Percentiles rank a stretch among this genome's conserved stretches.
These are phyloP conservation scores for Cryptosporidium meleagridis DNA, from an alignment of 169 alveolate genomes.

Conservation along the genomic window DNA sequence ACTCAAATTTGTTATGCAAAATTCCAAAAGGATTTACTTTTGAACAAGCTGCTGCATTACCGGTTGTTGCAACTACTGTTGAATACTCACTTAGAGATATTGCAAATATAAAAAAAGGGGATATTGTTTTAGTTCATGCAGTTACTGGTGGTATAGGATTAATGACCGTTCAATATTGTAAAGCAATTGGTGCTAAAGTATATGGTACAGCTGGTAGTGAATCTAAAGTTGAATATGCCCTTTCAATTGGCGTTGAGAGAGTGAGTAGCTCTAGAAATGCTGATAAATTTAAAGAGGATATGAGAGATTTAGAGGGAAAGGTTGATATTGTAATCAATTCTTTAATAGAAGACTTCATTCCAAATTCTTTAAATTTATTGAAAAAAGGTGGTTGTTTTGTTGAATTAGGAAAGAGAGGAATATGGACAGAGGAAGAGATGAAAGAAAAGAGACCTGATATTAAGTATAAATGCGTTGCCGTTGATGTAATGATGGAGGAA, in stretches of 20 bases:
- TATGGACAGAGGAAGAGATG: constrained; percentile 25
- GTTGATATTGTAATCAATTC: constrained; percentile 61
- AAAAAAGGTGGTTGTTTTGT: constrained; percentile 32
- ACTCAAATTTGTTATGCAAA: constrained; percentile 29
- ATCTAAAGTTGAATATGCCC: constrained; percentile 41
- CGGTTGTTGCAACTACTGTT: constrained; percentile 47
- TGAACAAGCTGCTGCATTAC: constrained; percentile 33
- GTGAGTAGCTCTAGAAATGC: constrained; percentile 58
- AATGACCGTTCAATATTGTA: constrained; percentile 58
- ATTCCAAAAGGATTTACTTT: constrained; percentile 51
- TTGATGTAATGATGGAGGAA: constrained; percentile 34
- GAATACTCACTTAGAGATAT: constrained; percentile 43
- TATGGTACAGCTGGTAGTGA: constrained; percentile 69
- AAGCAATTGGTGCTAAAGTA: constrained; percentile 43
- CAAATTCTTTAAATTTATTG: constrained; percentile 21
- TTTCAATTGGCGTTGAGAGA: constrained; percentile 25
- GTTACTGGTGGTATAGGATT: constrained; percentile 74
- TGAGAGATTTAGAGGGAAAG: constrained; percentile 31
- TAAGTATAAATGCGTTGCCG: constrained; percentile 46
- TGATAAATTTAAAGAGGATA: constrained; percentile 12
- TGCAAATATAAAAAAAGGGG: constrained; percentile 42
- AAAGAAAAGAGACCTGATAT: constrained; percentile 10
- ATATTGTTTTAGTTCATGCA: constrained; percentile 60
- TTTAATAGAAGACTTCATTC: constrained; percentile 49
- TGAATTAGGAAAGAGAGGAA: constrained; percentile 63